Base-by-base conservation (phyloP, 2,329 filamentous ascomycete genomes). In the Chaetomium sp. region DNA sequence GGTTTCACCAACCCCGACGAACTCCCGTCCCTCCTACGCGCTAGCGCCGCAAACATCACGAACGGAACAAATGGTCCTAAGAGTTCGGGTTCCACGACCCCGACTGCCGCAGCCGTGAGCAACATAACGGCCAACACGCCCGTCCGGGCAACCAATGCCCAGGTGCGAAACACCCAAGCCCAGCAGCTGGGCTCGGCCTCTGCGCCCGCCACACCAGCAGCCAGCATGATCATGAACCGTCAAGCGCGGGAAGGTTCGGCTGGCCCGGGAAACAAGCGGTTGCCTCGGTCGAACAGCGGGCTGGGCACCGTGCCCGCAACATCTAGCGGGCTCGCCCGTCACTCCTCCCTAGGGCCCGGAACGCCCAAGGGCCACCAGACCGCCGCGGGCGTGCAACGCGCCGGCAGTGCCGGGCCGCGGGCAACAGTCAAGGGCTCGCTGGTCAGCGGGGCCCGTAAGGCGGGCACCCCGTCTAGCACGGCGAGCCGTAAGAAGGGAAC, bases 1-100 rank as follows among this genome's bases (percentile, higher is more conserved):
- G 80, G 81, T 54, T 84, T 84, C 64, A 78, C 72, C 57, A 79
- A 86, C 53, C 79, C 81, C 37, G 82, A 85, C 63, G 80, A 83
- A 66, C 74, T 85, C 7, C 83, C 83, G 34, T 86, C 83, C 2
- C 71, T 85, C 5, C 69, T 86, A n/a, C 79, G 81, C 35, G 74
- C 79, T 11, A 79, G 79, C 66, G 76, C 79, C 43, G 76, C 80
- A 51, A 82, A 81, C 67, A 36, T 38, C 74, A 77, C 58, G 27
- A 61, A 52, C 51, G 59, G 64, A 64, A 38, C 70, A 68, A 9
- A 72, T 71, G 38, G 70, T 71, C 66, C 71, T 46, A 71, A 75
- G 27, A 66, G 75, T 45, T 71, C 75, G 53, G 78, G 75, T 62
- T 70, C 73, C 48, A 71, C 72, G 44, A 74, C 68, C 51, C 64